These are phyloP conservation scores for Moricandia moricandioides DNA, from an alignment of 345 rosid species.

Conservation along the genomic window DNA sequence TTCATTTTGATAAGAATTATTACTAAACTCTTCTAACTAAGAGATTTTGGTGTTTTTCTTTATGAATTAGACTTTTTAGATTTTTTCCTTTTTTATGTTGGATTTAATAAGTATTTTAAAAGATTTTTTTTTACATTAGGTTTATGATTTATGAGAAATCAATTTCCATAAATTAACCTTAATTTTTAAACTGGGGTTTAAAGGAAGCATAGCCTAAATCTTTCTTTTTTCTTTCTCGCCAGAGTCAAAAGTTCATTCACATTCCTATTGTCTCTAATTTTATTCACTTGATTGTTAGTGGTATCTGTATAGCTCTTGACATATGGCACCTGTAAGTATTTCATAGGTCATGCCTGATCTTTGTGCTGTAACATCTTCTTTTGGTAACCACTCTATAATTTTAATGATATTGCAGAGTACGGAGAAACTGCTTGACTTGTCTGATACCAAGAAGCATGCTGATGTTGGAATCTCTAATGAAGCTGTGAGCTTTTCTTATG, in stretches of 20 bases:
- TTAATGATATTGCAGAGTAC: constrained; percentile 43
- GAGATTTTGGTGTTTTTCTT: background rate
- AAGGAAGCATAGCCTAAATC: background rate
- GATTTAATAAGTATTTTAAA: background rate
- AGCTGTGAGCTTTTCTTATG: constrained; percentile 35
- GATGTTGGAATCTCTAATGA: constrained; percentile 38
- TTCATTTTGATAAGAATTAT: background rate
- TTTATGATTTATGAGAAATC: background rate
- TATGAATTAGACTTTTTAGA: background rate
- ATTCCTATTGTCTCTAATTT: constrained; percentile 11
- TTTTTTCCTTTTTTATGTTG: background rate
- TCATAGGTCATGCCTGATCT: constrained; percentile 5
- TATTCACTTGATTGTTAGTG: constrained; percentile 29
- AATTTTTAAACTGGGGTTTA: background rate
- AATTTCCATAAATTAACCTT: background rate
- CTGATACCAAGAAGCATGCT: constrained; percentile 41
- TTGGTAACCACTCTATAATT: constrained; percentile 11
- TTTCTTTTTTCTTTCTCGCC: background rate
- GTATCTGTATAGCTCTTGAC: constrained; percentile 18
- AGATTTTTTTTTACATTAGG: background rate
- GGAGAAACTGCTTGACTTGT: constrained; percentile 48
- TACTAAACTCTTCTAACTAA: background rate
- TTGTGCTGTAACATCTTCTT: constrained; percentile 12
- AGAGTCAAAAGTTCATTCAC: background rate
- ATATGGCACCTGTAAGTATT: constrained; percentile 26